A percentile compares a stretch with the other conserved stretches of the same genome.
These are phyloP conservation scores for Cyclostephanos invisitatus DNA, from an alignment of 108 stramenopile species.

Conservation along the genomic window DNA sequence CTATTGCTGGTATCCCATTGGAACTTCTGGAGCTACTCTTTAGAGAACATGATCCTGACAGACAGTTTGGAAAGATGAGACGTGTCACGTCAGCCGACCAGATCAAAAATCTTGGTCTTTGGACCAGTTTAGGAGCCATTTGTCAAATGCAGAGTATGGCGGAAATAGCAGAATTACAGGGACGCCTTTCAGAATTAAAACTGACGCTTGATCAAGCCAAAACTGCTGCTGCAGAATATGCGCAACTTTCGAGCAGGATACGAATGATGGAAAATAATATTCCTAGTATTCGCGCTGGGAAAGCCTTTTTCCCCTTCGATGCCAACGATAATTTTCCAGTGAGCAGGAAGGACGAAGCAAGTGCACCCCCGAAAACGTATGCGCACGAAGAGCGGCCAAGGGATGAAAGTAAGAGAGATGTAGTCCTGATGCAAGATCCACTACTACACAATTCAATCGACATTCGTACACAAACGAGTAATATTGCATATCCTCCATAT, in stretches of 20 bases:
- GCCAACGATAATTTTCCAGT: not conserved
- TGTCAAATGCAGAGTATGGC: constrained; percentile 10
- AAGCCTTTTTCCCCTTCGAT: not conserved
- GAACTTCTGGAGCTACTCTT: constrained; percentile 34
- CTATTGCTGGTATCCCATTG: constrained; percentile 28
- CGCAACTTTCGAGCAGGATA: not conserved
- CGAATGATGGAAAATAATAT: constrained; percentile 5
- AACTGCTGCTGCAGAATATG: constrained; percentile 3
- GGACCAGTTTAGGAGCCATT: constrained; percentile 29
- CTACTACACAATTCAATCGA: too few relatives aligned
- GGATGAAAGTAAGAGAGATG: not conserved
- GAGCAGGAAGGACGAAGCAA: not conserved
- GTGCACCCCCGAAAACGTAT: not conserved
- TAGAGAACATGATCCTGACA: constrained; percentile 39
- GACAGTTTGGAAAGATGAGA: constrained; percentile 46
- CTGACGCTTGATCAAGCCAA: constrained; percentile 4
- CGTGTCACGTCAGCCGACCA: constrained; percentile 44
- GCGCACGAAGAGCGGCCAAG: not conserved
- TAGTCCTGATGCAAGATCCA: not conserved
- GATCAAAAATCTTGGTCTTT: constrained; percentile 30
- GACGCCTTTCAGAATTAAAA: not conserved
- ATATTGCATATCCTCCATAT: not conserved
- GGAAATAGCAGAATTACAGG: constrained; percentile 3
- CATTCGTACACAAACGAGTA: too few relatives aligned
- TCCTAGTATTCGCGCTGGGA: not conserved